Conservation (phyloP, 345 rosid species). For the Pelargonium nanum region DNA sequence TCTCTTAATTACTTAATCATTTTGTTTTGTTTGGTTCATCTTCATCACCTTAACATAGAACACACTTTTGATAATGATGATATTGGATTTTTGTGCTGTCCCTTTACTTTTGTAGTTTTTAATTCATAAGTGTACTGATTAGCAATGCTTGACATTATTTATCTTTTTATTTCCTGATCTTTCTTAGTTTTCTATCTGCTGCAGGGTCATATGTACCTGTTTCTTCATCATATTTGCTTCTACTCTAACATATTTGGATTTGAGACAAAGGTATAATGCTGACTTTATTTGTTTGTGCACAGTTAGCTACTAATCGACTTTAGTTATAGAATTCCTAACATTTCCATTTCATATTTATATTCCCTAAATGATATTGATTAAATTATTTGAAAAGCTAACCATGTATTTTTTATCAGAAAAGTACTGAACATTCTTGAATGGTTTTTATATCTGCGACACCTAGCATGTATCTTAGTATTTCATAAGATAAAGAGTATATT, state of each 20-base stretch:
- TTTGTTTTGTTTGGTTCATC: background rate
- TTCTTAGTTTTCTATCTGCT: constrained; percentile 15
- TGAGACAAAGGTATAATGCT: constrained; percentile 79
- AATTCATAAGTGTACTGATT: too few species aligned
- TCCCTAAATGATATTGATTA: too few species aligned
- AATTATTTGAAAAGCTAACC: too few species aligned
- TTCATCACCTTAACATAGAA: background rate
- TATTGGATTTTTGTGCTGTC: background rate
- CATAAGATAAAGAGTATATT: too few species aligned
- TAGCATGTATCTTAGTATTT: too few species aligned
- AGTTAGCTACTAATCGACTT: background rate
- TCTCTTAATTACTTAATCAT: background rate
- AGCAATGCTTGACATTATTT: constrained; percentile 1
- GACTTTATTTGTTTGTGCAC: background rate
- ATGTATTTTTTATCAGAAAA: too few species aligned
- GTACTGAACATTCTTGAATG: too few species aligned
- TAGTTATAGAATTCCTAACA: background rate
- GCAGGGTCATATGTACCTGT: constrained; percentile 98
- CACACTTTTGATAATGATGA: background rate
- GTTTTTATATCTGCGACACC: too few species aligned
- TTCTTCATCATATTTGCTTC: constrained; percentile 68
- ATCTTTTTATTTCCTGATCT: background rate
- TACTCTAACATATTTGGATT: constrained; percentile 97
- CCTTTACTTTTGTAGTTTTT: too few species aligned
- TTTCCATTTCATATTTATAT: background rate